phyloP scores from a whole-genome alignment of 2,329 filamentous ascomycete genomes.

The Fusarium lateritium region DNA sequence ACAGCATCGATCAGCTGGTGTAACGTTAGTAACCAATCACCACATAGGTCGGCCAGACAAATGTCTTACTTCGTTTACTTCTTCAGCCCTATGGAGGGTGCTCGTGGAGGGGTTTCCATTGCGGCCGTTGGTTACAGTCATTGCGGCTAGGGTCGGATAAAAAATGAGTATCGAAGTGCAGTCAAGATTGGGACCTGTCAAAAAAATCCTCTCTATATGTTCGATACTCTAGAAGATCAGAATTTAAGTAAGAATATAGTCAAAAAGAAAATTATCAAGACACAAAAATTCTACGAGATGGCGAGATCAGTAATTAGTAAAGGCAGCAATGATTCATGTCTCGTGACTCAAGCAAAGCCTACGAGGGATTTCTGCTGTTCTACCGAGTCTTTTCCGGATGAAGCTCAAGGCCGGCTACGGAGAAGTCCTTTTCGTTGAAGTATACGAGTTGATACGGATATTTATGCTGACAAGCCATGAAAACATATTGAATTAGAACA shows the following conservation, averaged over 20 bases:
- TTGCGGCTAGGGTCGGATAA: conserved; percentile 35
- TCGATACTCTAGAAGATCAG: conserved; percentile 7
- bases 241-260: background rate
- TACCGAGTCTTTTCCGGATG: conserved; percentile 49
- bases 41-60: background rate
- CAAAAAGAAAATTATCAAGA: background rate
- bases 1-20: conserved; percentile 77
- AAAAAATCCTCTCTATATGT: background rate
- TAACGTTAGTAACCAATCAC: conserved; percentile 44
- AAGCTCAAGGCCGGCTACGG: background rate
- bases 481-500: background rate
- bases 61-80: conserved; percentile 52
- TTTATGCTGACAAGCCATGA: background rate
- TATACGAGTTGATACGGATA: background rate
- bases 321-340: conserved; percentile 37
- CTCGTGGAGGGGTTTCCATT: conserved; percentile 43
- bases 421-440: background rate
- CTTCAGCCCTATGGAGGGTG: conserved; percentile 52
- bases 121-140: conserved; percentile 48
- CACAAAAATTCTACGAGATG: conserved; percentile 36
- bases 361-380: conserved; percentile 42
- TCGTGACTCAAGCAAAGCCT: conserved; percentile 41
- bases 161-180: conserved; percentile 3
- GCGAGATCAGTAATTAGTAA: conserved; percentile 34
- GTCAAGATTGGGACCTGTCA: background rate